Evolutionary conservation across 1,284 basidiomycete genomes (phyloP).

Genomic region (Coniferiporia sulphurascens): DNA sequence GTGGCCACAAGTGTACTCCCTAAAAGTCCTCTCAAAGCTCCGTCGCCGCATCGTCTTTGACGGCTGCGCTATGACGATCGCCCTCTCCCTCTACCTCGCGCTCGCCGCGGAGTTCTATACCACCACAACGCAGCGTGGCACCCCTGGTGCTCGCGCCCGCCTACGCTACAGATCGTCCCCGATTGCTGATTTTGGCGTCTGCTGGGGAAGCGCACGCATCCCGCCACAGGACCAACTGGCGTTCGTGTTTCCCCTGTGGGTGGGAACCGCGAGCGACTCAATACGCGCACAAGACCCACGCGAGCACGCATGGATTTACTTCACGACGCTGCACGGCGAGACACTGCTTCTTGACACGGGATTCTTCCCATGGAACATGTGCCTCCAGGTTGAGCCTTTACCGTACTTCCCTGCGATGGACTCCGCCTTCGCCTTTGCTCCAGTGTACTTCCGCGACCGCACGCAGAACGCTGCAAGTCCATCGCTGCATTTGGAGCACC

Average conservation of each 20-base stretch:
- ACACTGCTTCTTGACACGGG: constrained; percentile 35
- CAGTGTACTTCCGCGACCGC: constrained; percentile 31
- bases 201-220: constrained; percentile 30
- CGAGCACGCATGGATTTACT: constrained; percentile 45
- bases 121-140: no score
- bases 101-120: constrained; percentile 33
- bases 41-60: constrained; percentile 31
- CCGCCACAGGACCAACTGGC: constrained; percentile 32
- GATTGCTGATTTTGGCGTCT: constrained; percentile 41
- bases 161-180: constrained; percentile 34
- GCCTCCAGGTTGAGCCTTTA: constrained; percentile 23
- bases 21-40: constrained; percentile 29
- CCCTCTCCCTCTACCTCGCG: no score
- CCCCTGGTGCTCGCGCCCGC: constrained; percentile 29
- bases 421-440: constrained; percentile 21
- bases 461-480: constrained; percentile 23
- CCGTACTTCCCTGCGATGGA: constrained; percentile 25
- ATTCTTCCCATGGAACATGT: constrained; percentile 40
- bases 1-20: constrained; percentile 28
- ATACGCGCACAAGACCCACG: constrained; percentile 36
- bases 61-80: constrained; percentile 21
- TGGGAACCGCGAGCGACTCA: constrained; percentile 12
- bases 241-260: constrained; percentile 26
- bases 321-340: constrained; percentile 37
- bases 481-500: constrained; percentile 25